phyloP scores from a whole-genome alignment of 202 grass and related monocot species.

The Panicum virgatum region DNA sequence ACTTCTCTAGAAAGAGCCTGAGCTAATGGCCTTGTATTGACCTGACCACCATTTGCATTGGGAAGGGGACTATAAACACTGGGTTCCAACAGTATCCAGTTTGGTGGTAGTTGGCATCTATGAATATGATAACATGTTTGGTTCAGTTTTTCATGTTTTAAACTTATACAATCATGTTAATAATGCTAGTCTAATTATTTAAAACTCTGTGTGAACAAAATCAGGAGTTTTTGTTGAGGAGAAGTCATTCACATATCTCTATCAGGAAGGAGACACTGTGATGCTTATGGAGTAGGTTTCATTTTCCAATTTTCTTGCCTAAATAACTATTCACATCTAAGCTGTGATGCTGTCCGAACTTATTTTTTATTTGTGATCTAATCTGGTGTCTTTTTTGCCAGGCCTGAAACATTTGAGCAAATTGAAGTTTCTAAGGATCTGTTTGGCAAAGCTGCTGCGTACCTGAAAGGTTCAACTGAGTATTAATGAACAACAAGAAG shows the following conservation, averaged over 20 bases:
- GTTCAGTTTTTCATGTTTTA: slow-evolving; percentile 3
- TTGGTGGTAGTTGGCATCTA: neutral
- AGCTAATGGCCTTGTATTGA: neutral
- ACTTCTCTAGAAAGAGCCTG: neutral
- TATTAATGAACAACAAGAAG: slow-evolving; percentile 25
- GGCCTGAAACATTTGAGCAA: slow-evolving; percentile 94
- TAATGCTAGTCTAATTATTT: slow-evolving; percentile 2
- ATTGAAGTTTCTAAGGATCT: slow-evolving; percentile 87
- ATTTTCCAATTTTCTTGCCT: slow-evolving; percentile 36
- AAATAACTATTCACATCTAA: slow-evolving; percentile 25
- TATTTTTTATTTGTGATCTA: slow-evolving; percentile 18
- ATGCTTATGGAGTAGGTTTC: slow-evolving; percentile 89
- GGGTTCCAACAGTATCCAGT: slow-evolving; percentile 3
- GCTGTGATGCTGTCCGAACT: neutral
- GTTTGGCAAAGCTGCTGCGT: slow-evolving; percentile 84
- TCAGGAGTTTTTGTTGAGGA: slow-evolving; percentile 97
- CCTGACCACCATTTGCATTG: neutral
- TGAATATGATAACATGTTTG: slow-evolving; percentile 3
- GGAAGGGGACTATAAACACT: neutral
- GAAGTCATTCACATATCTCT: slow-evolving; percentile 87
- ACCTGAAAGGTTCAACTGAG: slow-evolving; percentile 69
- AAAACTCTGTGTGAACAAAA: slow-evolving; percentile 1
- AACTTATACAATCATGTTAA: too few species aligned
- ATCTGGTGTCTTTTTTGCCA: slow-evolving; percentile 32
- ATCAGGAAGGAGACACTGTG: slow-evolving; percentile 80